Percentiles rank a stretch among this genome's conserved stretches.
Evolutionary conservation across 192 early-diverging fungal species (phyloP).

Genomic region (Coemansia sp.): DNA sequence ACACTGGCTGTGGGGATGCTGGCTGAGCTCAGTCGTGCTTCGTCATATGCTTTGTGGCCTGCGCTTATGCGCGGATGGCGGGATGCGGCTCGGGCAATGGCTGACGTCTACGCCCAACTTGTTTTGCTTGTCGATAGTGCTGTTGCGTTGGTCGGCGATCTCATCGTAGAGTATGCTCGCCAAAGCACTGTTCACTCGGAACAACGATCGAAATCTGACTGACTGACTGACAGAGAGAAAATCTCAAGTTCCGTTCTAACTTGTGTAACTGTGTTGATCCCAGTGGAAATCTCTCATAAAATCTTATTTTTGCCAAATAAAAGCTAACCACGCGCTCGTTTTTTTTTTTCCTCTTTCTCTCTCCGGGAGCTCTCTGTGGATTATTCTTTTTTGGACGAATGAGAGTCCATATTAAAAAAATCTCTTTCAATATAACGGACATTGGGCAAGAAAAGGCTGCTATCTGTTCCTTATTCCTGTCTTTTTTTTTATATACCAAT

Average conservation of each 20-base stretch:
- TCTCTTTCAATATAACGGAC: neutral
- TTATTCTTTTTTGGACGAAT: neutral
- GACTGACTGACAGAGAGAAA: neutral
- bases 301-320: too few relatives aligned
- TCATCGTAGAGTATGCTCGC: slow-evolving; percentile 37
- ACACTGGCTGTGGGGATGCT: neutral
- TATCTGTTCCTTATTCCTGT: neutral
- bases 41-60: slow-evolving; percentile 19
- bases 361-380: too few relatives aligned
- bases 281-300: too few relatives aligned
- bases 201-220: neutral
- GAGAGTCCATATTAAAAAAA: neutral
- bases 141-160: slow-evolving; percentile 34
- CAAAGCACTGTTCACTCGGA: slow-evolving; percentile 27
- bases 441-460: neutral
- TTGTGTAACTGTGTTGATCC: too few relatives aligned
- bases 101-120: slow-evolving; percentile 36
- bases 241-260: too few relatives aligned
- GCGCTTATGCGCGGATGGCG: slow-evolving; percentile 12
- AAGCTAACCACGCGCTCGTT: too few relatives aligned
- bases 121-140: slow-evolving; percentile 22
- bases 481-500: neutral
- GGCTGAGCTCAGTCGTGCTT: neutral
- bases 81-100: slow-evolving; percentile 31
- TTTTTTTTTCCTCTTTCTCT: too few relatives aligned